Evolutionary conservation across 805 yeast genomes (phyloP).

Genomic region (Ogataea ganodermae): DNA sequence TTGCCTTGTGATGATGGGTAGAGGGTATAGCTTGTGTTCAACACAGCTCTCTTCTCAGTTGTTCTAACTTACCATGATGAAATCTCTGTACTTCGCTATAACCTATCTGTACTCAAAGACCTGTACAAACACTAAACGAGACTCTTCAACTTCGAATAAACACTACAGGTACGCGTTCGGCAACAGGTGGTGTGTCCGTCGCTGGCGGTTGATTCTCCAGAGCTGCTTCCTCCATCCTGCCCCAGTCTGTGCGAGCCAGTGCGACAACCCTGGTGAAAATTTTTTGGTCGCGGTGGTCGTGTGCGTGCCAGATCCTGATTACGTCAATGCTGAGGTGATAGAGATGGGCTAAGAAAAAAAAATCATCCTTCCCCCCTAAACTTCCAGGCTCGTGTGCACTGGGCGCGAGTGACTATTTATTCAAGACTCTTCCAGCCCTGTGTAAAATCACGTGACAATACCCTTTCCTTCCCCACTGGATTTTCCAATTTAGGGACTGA

Average conservation of each 20-base stretch:
- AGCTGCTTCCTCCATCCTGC: background rate
- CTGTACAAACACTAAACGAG: background rate
- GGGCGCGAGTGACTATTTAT: background rate
- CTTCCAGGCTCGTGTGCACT: no score
- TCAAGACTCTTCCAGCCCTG: background rate
- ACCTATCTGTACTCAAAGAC: background rate
- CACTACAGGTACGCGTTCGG: background rate
- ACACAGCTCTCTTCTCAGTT: no score
- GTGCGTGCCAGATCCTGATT: background rate
- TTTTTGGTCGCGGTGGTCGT: constrained; percentile 5
- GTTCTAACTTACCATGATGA: constrained; percentile 6
- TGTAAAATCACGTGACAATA: background rate
- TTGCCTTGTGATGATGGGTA: background rate
- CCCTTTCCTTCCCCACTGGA: background rate
- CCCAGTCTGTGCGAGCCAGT: background rate
- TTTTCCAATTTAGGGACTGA: background rate
- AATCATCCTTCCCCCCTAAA: no score
- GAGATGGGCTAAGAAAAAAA: background rate
- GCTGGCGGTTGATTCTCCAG: constrained; percentile 3
- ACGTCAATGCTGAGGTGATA: background rate
- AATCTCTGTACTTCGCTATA: constrained; percentile 4
- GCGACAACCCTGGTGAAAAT: background rate
- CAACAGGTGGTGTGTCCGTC: background rate
- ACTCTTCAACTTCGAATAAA: background rate
- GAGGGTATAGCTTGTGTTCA: no score